Evolutionary conservation across 2,329 filamentous ascomycete species (phyloP), one percentile per base, ranked within the genome.

Genomic region (Aurifilum marmelostoma): DNA sequence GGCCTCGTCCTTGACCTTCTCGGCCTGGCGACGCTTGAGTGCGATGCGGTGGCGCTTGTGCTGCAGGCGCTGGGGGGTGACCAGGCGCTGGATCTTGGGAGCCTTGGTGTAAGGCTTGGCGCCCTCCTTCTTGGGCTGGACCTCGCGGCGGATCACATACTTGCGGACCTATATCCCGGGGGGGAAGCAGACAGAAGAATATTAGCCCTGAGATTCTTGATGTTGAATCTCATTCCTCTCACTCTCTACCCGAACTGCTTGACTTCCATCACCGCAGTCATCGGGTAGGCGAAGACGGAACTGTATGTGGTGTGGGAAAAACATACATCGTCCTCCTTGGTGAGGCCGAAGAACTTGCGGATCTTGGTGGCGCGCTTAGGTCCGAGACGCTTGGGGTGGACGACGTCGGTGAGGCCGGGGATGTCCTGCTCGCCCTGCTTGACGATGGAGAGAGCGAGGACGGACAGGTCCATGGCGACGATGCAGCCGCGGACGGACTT

Each of bases 281-380:
- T 80, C 79, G 87, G 87, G 87, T 85, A 93, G 91, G 91, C 87
- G 88, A 92, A 88, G 88, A 91, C 84, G 84, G 84, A 81, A 80
- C 84, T 81, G 80, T 79, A 80, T 72, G 80, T 83, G 83, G 80
- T 83, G 94, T 92, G 90, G 67, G 64, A 54, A 43, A 54, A 66
- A 71, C 69, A 71, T 92, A 98, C 95, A 92, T 99, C 96, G 89
- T 99, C 96, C 91, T 98, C 94, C 94, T 98, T 98, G 92, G 91
- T 95, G 90, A 99, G 92, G 88, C 93, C 91, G 88, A 98, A 99
- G 92, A 99, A 99, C 83, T 91, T 92, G 85, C 95, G 93, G 87
- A 99, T 98, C 94, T 98, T 99, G 88, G 94, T 97, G 82, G 96
- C 96, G 81, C 96, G 93, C 94, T 99, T 99, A 88, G 96, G 96